Evolutionary conservation across 768 basidiomycete genomes (phyloP).

Genomic region (Mycena albidolilacea): DNA sequence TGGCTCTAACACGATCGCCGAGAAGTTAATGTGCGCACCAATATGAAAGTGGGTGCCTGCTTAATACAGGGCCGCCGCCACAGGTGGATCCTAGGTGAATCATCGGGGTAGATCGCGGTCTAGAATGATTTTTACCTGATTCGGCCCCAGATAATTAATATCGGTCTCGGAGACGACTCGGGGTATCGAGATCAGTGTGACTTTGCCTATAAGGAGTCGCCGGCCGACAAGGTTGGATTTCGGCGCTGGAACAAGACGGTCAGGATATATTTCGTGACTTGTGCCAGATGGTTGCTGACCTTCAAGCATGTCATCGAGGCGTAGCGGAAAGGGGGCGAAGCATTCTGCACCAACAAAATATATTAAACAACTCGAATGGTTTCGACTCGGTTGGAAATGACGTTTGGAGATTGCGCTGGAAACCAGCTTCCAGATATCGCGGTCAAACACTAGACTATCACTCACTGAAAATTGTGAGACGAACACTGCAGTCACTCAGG

Average conservation of each 20-base stretch:
- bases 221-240: constrained; percentile 6
- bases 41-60: constrained; percentile 3
- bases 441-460: too few species aligned
- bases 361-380: constrained; percentile 15
- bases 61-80: constrained; percentile 22
- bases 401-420: neutral
- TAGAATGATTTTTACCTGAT: constrained; percentile 9
- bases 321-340: constrained; percentile 11
- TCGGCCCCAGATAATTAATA: neutral
- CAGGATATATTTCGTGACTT: neutral
- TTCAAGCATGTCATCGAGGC: neutral
- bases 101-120: constrained; percentile 10
- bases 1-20: neutral
- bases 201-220: neutral
- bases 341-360: neutral
- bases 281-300: neutral
- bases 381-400: neutral
- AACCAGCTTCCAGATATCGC: neutral
- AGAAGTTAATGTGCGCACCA: constrained; percentile 1
- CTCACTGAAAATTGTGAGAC: neutral
- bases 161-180: constrained; percentile 9
- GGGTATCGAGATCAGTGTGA: constrained; percentile 10
- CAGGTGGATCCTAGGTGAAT: constrained; percentile 32
- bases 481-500: neutral
- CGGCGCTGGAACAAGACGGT: neutral